Conservation (phyloP, 352 stramenopile species). For the Pythium vanterpoolii region DNA sequence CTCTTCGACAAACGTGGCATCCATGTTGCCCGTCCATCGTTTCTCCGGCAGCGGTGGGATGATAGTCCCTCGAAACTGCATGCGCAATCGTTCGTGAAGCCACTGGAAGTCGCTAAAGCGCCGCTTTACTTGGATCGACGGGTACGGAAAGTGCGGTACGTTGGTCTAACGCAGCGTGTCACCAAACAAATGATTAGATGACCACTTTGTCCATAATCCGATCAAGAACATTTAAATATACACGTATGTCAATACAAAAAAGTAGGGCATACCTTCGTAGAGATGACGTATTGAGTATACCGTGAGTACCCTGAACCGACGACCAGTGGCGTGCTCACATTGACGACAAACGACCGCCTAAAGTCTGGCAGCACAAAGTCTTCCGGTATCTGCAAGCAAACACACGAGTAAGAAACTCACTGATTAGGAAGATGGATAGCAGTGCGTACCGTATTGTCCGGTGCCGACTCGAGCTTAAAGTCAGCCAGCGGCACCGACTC, state of each 20-base stretch:
- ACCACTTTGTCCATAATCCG: not conserved
- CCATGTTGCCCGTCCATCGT: constrained; percentile 86
- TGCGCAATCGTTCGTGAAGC: constrained; percentile 77
- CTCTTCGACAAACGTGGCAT: constrained; percentile 88
- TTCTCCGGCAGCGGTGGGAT: constrained; percentile 88
- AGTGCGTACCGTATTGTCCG: constrained; percentile 60
- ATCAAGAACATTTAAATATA: not conserved
- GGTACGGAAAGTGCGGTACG: constrained; percentile 56
- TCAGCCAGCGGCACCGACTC: constrained; percentile 67
- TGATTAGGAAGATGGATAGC: not conserved
- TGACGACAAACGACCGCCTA: constrained; percentile 62
- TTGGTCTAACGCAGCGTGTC: constrained; percentile 50
- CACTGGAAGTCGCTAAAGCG: constrained; percentile 90
- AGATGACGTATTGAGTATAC: constrained; percentile 89
- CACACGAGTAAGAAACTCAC: not conserved
- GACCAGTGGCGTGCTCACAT: constrained; percentile 75
- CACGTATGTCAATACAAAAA: not conserved
- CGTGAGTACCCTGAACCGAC: constrained; percentile 77
- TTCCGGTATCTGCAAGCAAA: constrained; percentile 46
- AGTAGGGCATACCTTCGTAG: constrained; percentile 57
- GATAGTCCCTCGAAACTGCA: constrained; percentile 83
- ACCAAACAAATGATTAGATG: too few relatives aligned
- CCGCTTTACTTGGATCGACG: constrained; percentile 73
- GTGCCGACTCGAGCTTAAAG: constrained; percentile 75
- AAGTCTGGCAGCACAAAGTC: constrained; percentile 34